phyloP scores from a whole-genome alignment of 306 rosid genomes.

The Sicyos edulis region DNA sequence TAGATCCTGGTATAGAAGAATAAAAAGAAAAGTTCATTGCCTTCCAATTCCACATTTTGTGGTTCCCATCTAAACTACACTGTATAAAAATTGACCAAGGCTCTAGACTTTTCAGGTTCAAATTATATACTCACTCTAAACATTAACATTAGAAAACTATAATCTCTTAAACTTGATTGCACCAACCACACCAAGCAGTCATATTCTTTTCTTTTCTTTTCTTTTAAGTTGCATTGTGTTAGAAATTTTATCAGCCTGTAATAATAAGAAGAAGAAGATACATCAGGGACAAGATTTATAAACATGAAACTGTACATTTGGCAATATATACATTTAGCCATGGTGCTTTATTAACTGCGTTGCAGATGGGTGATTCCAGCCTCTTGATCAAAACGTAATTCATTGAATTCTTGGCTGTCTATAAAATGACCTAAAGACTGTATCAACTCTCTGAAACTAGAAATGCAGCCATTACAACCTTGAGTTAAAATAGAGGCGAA shows the following conservation, averaged over 20 bases:
- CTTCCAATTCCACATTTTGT: not conserved
- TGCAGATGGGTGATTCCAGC: not conserved
- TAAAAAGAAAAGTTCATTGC: not conserved
- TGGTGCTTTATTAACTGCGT: not conserved
- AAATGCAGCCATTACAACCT: not conserved
- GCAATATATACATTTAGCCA: not conserved
- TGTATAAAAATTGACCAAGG: not conserved
- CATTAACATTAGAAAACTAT: not conserved
- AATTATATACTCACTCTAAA: not conserved
- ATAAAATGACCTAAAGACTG: not conserved
- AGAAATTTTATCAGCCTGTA: not conserved
- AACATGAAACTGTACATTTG: conserved; percentile 4
- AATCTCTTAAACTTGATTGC: conserved; percentile 3
- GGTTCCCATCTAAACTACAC: not conserved
- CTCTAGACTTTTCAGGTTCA: not conserved
- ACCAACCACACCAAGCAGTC: conserved; percentile 2
- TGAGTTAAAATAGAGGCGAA: not conserved
- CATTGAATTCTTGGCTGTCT: not conserved
- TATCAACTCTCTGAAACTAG: conserved; percentile 1
- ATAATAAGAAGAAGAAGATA: not conserved
- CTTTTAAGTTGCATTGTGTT: not conserved
- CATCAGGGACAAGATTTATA: not conserved
- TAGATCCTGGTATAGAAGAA: not conserved
- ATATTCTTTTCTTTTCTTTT: not conserved
- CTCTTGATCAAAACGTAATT: not conserved